A percentile compares a stretch with the other conserved stretches of the same genome.
phyloP scores from a whole-genome alignment of 805 yeast species.

The Ogataea sp. region DNA sequence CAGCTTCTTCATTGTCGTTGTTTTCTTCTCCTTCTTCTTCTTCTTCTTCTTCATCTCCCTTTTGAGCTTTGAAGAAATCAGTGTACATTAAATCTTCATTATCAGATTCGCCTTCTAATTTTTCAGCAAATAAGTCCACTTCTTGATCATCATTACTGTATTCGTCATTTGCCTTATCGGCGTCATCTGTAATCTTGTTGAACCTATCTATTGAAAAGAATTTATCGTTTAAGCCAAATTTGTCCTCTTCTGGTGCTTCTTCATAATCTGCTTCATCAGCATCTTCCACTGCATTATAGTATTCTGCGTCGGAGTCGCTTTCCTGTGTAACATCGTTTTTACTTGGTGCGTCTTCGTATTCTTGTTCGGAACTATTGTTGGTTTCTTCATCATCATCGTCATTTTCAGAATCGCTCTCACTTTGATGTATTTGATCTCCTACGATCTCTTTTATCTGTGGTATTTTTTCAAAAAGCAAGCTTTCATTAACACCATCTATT shows the following conservation, averaged over 20 bases:
- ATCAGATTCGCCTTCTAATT: slow-evolving; percentile 12
- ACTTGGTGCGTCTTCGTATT: slow-evolving; percentile 16
- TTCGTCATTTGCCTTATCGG: no score
- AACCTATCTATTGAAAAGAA: slow-evolving; percentile 73
- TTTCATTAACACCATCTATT: slow-evolving; percentile 67
- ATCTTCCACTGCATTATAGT: slow-evolving; percentile 18
- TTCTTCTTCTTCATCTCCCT: slow-evolving; percentile 3
- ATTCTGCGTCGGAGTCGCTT: slow-evolving; percentile 20
- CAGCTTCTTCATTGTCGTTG: slow-evolving; percentile 9
- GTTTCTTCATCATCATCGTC: slow-evolving; percentile 16
- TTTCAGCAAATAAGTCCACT: slow-evolving; percentile 18
- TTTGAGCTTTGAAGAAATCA: slow-evolving; percentile 6
- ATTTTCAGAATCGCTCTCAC: slow-evolving; percentile 14
- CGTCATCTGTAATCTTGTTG: slow-evolving; percentile 54
- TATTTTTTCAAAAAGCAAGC: slow-evolving; percentile 47
- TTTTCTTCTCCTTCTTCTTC: slow-evolving; percentile 7
- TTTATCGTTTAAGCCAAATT: slow-evolving; percentile 61
- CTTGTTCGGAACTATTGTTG: slow-evolving; percentile 18
- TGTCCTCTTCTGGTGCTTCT: slow-evolving; percentile 28
- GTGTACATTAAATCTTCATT: slow-evolving; percentile 6
- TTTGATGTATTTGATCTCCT: slow-evolving; percentile 17
- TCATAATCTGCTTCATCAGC: slow-evolving; percentile 23
- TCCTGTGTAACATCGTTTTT: slow-evolving; percentile 18
- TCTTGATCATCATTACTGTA: slow-evolving; percentile 20
- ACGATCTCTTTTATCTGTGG: slow-evolving; percentile 37